Percentiles rank a stretch among this genome's conserved stretches.
These are phyloP conservation scores for Phytophthora pisi DNA, from an alignment of 352 stramenopile species.

Conservation along the genomic window DNA sequence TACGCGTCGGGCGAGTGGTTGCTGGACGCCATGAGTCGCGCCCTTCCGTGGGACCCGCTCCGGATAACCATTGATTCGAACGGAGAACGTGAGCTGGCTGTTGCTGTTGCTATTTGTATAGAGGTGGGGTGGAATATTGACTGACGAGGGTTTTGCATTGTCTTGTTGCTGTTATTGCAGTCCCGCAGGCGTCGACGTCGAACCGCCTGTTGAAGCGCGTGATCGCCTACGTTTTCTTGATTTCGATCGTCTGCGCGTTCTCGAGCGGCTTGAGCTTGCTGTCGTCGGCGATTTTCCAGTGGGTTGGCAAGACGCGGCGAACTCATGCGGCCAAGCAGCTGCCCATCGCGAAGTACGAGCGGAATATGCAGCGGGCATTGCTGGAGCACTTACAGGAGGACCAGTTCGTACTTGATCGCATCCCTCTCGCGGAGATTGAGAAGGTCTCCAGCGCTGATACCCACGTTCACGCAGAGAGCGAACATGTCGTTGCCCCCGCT, in stretches of 20 bases:
- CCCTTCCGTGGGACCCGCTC: conserved; percentile 61
- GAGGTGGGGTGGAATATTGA: not conserved
- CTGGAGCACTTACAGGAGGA: conserved; percentile 52
- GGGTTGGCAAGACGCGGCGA: conserved; percentile 60
- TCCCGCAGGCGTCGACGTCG: conserved; percentile 56
- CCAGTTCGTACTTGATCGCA: conserved; percentile 57
- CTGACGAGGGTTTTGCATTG: not conserved
- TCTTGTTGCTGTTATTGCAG: conserved; percentile 27
- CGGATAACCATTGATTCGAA: conserved; percentile 59
- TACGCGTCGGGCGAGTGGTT: conserved; percentile 70
- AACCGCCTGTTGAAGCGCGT: conserved; percentile 72
- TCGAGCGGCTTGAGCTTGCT: conserved; percentile 76
- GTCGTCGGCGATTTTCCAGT: conserved; percentile 70
- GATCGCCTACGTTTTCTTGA: conserved; percentile 77
- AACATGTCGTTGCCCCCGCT: not conserved
- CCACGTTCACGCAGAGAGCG: conserved; percentile 1
- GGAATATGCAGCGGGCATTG: conserved; percentile 52
- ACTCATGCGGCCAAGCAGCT: conserved; percentile 61
- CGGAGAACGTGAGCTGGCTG: conserved; percentile 60
- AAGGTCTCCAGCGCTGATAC: conserved; percentile 17
- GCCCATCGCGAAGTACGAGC: conserved; percentile 60
- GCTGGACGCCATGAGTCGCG: conserved; percentile 39
- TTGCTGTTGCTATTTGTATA: not conserved
- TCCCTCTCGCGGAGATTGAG: conserved; percentile 44
- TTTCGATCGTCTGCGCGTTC: conserved; percentile 80